Evolutionary conservation across 1,284 basidiomycete species (phyloP).

Genomic region (Golubevia sp.): DNA sequence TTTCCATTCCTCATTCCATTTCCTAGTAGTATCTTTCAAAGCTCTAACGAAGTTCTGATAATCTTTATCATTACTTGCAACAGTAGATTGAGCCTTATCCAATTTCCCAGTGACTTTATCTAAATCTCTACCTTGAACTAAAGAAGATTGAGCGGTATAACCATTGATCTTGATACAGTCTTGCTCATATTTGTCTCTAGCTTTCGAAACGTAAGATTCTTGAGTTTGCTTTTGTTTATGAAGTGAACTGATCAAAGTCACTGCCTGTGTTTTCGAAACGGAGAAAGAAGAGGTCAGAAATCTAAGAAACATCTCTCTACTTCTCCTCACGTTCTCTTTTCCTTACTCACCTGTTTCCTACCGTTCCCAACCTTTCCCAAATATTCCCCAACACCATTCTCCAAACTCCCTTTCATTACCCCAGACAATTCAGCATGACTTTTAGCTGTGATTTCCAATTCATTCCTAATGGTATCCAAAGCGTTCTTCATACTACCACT

Average conservation of each 20-base stretch:
- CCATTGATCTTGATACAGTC: conserved; percentile 95
- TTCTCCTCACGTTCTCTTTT: no score
- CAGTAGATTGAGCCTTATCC: conserved; percentile 85
- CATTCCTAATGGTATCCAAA: conserved; percentile 45
- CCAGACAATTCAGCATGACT: conserved; percentile 46
- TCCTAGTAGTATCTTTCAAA: conserved; percentile 76
- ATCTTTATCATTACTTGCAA: conserved; percentile 82
- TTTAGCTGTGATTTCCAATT: conserved; percentile 49
- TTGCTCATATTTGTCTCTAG: conserved; percentile 89
- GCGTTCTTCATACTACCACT: conserved; percentile 31
- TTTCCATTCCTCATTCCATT: conserved; percentile 96
- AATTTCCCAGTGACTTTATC: conserved; percentile 88
- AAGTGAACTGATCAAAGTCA: conserved; percentile 21
- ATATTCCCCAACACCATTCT: conserved; percentile 42
- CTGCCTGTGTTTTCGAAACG: conserved; percentile 17
- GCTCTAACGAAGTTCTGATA: conserved; percentile 84
- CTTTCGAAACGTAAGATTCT: conserved; percentile 63
- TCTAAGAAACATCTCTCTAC: neutral
- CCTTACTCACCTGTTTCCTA: neutral
- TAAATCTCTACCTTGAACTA: conserved; percentile 90
- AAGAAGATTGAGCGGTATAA: conserved; percentile 87
- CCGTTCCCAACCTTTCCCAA: no score
- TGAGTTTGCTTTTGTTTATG: conserved; percentile 52
- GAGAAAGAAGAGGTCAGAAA: neutral
- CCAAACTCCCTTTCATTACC: conserved; percentile 51